Conservation (phyloP, 2,329 filamentous ascomycete genomes). For the Camptophora hylomeconis region DNA sequence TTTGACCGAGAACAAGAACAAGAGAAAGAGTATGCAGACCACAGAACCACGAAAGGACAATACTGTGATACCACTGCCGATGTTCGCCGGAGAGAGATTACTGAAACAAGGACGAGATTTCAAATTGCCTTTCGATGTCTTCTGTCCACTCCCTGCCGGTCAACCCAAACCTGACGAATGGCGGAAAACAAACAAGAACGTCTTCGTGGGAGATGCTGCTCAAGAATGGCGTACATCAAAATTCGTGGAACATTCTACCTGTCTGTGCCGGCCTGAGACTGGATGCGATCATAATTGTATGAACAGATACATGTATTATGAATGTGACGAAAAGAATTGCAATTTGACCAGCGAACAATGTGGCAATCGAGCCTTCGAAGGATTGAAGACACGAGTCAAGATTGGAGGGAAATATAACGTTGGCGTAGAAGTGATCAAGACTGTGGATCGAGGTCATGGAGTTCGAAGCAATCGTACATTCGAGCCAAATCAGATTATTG, state of each 20-base stretch:
- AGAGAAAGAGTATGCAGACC: constrained; percentile 22
- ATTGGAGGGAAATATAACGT: constrained; percentile 76
- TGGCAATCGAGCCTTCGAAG: constrained; percentile 76
- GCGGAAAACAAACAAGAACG: constrained; percentile 83
- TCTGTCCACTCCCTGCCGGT: constrained; percentile 70
- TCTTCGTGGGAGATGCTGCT: constrained; percentile 74
- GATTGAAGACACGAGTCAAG: constrained; percentile 60
- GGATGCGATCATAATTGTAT: constrained; percentile 85
- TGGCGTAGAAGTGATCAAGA: constrained; percentile 91
- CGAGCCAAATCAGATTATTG: constrained; percentile 82
- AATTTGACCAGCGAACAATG: constrained; percentile 61
- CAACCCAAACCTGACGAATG: constrained; percentile 90
- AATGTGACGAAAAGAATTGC: constrained; percentile 87
- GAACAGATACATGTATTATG: constrained; percentile 93
- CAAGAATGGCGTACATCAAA: constrained; percentile 70
- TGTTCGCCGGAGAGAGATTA: constrained; percentile 61
- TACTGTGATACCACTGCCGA: constrained; percentile 56
- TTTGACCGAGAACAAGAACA: constrained; percentile 36
- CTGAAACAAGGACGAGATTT: constrained; percentile 67
- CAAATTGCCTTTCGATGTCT: constrained; percentile 79
- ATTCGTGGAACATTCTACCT: constrained; percentile 61
- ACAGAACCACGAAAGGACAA: constrained; percentile 40
- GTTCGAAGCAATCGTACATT: constrained; percentile 85
- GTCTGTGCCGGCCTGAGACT: constrained; percentile 62
- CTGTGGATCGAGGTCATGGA: constrained; percentile 73